These are phyloP conservation scores for Fusarium redolens DNA, from an alignment of 2,329 filamentous ascomycete genomes.

Conservation along the genomic window DNA sequence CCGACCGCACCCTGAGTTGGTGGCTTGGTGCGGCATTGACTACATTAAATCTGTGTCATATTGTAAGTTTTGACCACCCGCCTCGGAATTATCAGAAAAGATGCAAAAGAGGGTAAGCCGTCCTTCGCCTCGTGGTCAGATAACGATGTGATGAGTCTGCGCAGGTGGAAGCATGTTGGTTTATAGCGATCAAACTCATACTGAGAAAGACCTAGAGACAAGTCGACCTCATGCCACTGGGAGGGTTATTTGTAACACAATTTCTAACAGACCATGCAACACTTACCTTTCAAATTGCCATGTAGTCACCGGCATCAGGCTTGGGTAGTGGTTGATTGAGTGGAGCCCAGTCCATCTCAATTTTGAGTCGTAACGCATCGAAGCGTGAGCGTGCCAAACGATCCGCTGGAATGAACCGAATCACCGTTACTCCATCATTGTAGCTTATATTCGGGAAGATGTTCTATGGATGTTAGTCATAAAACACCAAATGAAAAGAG, in stretches of 20 bases:
- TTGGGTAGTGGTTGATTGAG: rapidly evolving
- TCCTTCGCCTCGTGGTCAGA: no score
- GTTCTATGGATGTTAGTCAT: background rate
- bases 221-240: rapidly evolving
- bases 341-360: background rate
- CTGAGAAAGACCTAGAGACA: rapidly evolving
- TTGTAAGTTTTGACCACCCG: background rate
- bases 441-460: rapidly evolving
- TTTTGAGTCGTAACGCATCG: rapidly evolving
- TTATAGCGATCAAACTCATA: background rate
- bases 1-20: background rate
- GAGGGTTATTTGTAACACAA: no score
- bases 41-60: background rate
- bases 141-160: no score
- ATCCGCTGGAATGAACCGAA: background rate
- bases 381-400: rapidly evolving
- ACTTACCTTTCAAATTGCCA: rapidly evolving
- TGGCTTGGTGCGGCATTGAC: background rate
- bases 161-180: background rate
- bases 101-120: rapidly evolving
- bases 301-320: rapidly evolving
- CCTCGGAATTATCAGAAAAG: background rate
- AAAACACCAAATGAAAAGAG: rapidly evolving
- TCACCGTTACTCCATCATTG: background rate
- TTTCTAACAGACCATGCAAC: no score